Evolutionary conservation across 208 protist genomes (phyloP), one percentile per base, ranked within the genome.

Genomic region (Trypanosomatidae sp.): DNA sequence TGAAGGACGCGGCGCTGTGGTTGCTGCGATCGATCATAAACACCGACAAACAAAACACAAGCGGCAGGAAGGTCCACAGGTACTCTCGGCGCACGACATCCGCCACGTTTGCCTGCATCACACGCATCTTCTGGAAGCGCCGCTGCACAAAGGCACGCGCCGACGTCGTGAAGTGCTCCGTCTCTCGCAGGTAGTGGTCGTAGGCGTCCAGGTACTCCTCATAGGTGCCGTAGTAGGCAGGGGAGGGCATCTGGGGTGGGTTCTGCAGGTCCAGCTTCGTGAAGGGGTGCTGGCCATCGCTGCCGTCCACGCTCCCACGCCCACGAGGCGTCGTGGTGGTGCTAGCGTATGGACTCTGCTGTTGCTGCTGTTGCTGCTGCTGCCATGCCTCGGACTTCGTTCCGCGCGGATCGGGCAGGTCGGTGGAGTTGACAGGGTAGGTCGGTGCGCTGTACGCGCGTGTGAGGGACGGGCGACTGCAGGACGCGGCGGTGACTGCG

Each of bases 21-120:
- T 93, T 78, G n/a, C 60, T 77, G 52, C 78, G 66, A 60, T 93
- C 88, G 2, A 76, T 53, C 58, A 93, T 77, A 46, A 88, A 88
- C 8, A 92, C 49, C 10, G 69, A 73, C 33, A 88, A 67, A 41
- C 75, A 50, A 46, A 84, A 74, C 0, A 85, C 39, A 6, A 91
- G 65, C 0, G 85, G 88, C 9, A 91, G 30, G 77, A 91, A 88
- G 10, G 82, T 86, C 76, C 74, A 76, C 13, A 86, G 41, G 50
- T 88, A 90, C 68, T 90, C 88, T 12, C 88, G 62, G 1, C 76
- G 58, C 44, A 81, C 74, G 15, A 71, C 71, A 0, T 72, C 68
- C 12, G 65, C 59, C 25, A 79, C 19, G 55, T 58, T 74, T 28
- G n/a, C 64, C 43, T 76, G 80, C 60, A 59, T 44, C n/a, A 28